phyloP scores from a whole-genome alignment of 345 rosid genomes.

The Populus alba region DNA sequence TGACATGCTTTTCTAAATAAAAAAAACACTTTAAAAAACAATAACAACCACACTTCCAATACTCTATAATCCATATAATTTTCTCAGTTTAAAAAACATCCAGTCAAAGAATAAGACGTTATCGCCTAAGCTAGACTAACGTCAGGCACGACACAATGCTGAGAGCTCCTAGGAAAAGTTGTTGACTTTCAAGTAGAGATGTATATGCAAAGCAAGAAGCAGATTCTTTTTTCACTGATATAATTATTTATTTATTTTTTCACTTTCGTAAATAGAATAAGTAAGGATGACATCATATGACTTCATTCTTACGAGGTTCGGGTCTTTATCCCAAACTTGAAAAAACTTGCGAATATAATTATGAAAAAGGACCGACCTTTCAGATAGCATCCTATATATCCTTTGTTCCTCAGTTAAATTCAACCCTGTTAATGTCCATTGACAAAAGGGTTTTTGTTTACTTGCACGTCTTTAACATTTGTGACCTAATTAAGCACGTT shows the following conservation, averaged over 20 bases:
- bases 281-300: neutral
- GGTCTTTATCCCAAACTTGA: neutral
- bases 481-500: neutral
- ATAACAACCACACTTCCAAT: no score
- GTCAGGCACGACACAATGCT: neutral
- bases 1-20: no score
- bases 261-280: neutral
- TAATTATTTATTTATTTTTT: neutral
- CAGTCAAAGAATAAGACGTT: neutral
- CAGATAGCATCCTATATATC: neutral
- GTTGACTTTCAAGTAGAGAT: neutral
- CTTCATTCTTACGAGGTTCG: neutral
- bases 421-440: neutral
- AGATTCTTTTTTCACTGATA: neutral
- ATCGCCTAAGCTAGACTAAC: no score
- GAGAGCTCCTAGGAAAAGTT: neutral
- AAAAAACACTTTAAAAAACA: no score
- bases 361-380: neutral
- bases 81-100: neutral
- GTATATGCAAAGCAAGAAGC: neutral
- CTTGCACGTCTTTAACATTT: neutral
- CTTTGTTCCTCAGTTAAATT: neutral
- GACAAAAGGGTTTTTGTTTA: neutral
- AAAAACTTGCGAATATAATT: neutral
- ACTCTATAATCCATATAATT: conserved; percentile 1